Conservation (phyloP, 192 early-diverging fungal species). For the Kappamyces sp. region DNA sequence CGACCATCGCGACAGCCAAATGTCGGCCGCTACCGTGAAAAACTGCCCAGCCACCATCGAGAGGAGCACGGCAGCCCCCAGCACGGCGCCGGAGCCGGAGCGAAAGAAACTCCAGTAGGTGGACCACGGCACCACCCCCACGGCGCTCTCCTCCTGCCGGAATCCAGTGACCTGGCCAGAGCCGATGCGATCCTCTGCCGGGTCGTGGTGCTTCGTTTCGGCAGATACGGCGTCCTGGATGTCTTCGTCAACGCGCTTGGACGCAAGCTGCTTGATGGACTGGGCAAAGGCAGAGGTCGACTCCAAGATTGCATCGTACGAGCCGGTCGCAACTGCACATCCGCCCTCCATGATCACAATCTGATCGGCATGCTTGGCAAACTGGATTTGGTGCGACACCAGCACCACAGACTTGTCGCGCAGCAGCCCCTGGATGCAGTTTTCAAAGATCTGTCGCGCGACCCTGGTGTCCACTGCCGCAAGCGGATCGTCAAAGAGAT, state of each 20-base stretch:
- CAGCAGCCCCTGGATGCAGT: slow-evolving; percentile 54
- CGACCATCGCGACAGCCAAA: slow-evolving; percentile 55
- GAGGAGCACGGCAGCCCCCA: slow-evolving; percentile 21
- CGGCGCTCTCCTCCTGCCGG: slow-evolving; percentile 17
- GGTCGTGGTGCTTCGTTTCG: not conserved
- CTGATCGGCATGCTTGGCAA: slow-evolving; percentile 26
- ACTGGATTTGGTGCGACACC: slow-evolving; percentile 69
- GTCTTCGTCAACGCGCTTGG: not conserved
- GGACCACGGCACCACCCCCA: slow-evolving; percentile 25
- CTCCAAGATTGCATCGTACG: not conserved
- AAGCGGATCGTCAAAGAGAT: slow-evolving; percentile 37
- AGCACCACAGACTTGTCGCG: slow-evolving; percentile 61
- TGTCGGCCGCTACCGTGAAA: slow-evolving; percentile 32
- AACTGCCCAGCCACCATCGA: slow-evolving; percentile 38
- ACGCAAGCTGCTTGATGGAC: not conserved
- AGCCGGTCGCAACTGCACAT: not conserved
- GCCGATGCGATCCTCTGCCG: not conserved
- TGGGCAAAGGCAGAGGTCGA: not conserved
- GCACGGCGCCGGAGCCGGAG: slow-evolving; percentile 22
- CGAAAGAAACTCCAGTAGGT: slow-evolving; percentile 38
- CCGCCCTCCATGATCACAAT: slow-evolving; percentile 25
- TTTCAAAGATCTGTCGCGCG: slow-evolving; percentile 60
- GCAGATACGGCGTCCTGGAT: not conserved
- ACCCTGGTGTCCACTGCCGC: slow-evolving; percentile 45
- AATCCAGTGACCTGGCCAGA: slow-evolving; percentile 9